Base-by-base conservation (phyloP, 495 filamentous ascomycete species). In the Alectoria sarmentosa region DNA sequence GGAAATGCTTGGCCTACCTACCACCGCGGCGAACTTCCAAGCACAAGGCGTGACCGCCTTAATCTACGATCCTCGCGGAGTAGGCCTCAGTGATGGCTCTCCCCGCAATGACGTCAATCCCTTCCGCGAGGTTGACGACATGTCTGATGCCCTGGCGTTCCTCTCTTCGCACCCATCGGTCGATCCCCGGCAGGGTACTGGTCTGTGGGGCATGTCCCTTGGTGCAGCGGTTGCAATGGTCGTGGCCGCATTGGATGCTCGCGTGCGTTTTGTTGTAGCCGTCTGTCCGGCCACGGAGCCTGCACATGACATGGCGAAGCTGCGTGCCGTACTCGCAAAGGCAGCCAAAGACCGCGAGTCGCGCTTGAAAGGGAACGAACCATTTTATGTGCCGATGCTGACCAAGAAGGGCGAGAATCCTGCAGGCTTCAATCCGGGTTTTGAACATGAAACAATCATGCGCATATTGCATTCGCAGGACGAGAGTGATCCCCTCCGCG, bases 191-290 rank as follows among this genome's bases (percentile, higher is more conserved):
- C 13, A 65, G 5, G 2, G n/a, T 1, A 74, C 76, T 21, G 67
- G 58, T 0, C 60, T 80, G 54, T 82, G 78, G 77, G 80, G 78
- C 26, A 67, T 78, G 62, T 80, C 78, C 0, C 70, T 78, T 32
- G 60, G 66, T 21, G 77, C 41, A 0, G 62, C 61, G 1, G 67
- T 74, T 2, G 70, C 68, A 0, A 46, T 74, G 0, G 49, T 15
- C 34, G 67, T 73, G 0, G 75, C 75, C 2, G 69, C 71, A 0
- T 21, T 76, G 0, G 75, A 81, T 64, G 64, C 66, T 57, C 72
- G 77, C 30, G 64, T 66, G 14, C 39, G 59, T 14, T 23, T 55
- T n/a, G 60, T 69, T 36, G 69, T 76, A 37, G 60, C 65, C 36
- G 58, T 72, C 64, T 65, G 44, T 13, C 39, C 39, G 7, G 7